Conservation (phyloP, 768 basidiomycete species). For the Rhizopogon vesiculosus region DNA sequence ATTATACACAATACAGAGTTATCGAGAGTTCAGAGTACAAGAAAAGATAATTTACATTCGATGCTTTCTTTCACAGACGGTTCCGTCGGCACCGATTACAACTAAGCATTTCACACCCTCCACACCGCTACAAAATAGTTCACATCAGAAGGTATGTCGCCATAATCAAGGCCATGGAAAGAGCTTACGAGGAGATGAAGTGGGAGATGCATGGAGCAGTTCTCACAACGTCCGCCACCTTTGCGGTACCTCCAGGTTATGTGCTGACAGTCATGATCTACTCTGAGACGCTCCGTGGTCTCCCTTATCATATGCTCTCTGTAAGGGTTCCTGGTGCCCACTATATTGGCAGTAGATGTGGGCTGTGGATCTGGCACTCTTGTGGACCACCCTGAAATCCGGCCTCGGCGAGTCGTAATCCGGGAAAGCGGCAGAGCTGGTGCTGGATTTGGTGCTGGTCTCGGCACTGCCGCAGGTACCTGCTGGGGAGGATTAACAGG, state of each 20-base stretch:
- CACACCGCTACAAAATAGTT: conserved; percentile 22
- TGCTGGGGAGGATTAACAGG: background rate
- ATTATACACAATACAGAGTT: no score
- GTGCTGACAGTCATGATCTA: conserved; percentile 50
- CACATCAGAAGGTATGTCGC: background rate
- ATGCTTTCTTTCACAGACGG: no score
- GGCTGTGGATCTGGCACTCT: background rate
- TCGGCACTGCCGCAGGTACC: background rate
- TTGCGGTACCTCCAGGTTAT: conserved; percentile 39
- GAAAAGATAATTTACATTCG: no score
- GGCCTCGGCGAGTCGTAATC: background rate
- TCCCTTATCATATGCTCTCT: conserved; percentile 22
- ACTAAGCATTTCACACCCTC: conserved; percentile 26
- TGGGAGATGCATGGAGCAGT: conserved; percentile 36
- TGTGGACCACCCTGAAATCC: background rate
- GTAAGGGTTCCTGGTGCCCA: background rate
- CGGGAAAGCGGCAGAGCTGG: background rate
- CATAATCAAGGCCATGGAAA: background rate
- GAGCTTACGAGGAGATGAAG: conserved; percentile 47
- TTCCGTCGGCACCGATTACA: conserved; percentile 33
- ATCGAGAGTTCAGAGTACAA: no score
- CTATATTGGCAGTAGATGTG: background rate
- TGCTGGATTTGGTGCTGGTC: conserved; percentile 1
- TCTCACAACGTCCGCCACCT: conserved; percentile 44
- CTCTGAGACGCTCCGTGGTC: conserved; percentile 36